These are phyloP conservation scores for Sporothrix luriei DNA, from an alignment of 2,329 filamentous ascomycete species.

Conservation along the genomic window DNA sequence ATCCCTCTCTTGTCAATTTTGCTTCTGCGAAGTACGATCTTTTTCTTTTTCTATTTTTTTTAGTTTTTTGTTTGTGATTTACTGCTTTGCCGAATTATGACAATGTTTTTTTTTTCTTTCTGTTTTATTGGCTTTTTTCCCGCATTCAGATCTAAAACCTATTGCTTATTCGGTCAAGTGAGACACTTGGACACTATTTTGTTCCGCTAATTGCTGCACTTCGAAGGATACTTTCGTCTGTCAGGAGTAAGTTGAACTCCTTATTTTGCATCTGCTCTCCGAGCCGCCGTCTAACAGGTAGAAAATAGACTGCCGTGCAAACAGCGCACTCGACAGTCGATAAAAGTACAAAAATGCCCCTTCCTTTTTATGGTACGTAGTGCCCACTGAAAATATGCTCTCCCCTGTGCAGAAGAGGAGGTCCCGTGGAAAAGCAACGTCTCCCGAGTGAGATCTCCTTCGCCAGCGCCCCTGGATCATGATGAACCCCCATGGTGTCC, in stretches of 20 bases:
- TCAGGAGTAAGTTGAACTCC: background rate
- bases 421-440: background rate
- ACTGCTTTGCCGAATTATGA: background rate
- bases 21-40: background rate
- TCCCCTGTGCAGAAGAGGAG: no score
- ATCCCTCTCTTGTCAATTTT: slow-evolving; percentile 38
- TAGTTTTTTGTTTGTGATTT: background rate
- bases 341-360: slow-evolving; percentile 11
- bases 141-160: no score
- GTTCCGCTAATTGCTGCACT: no score
- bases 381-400: background rate
- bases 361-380: slow-evolving; percentile 8
- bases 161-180: no score
- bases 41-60: slow-evolving; percentile 1
- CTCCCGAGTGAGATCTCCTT: slow-evolving; percentile 1
- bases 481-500: slow-evolving; percentile 11
- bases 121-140: no score
- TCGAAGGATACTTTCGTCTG: no score
- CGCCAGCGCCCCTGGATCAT: slow-evolving; percentile 1
- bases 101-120: background rate
- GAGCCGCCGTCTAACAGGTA: background rate
- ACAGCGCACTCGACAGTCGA: background rate
- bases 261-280: slow-evolving; percentile 10
- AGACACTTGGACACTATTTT: no score
- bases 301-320: background rate